These are phyloP conservation scores for Dendrobium huoshanense DNA, from an alignment of 106 monocot genomes.

Conservation along the genomic window DNA sequence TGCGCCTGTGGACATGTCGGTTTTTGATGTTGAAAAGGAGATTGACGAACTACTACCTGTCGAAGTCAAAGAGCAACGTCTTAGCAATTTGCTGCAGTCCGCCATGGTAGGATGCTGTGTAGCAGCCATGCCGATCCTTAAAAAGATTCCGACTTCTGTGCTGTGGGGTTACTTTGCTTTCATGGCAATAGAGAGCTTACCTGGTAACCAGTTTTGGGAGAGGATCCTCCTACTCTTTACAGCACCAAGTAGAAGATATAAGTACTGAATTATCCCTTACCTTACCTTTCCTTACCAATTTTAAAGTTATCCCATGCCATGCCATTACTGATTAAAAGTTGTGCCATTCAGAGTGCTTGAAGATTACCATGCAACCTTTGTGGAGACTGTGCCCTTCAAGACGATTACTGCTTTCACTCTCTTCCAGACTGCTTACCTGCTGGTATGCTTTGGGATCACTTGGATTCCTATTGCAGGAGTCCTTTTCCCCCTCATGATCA, in stretches of 20 bases:
- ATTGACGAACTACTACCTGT: constrained; percentile 77
- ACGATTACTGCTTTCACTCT: constrained; percentile 59
- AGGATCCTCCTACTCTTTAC: constrained; percentile 81
- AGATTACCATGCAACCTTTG: constrained; percentile 74
- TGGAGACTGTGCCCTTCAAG: constrained; percentile 84
- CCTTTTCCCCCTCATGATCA: constrained; percentile 80
- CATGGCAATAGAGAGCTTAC: constrained; percentile 92
- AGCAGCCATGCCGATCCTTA: constrained; percentile 77
- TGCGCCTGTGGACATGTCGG: constrained; percentile 63
- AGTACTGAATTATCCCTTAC: constrained; percentile 22
- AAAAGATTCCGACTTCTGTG: constrained; percentile 74
- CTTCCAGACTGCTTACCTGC: constrained; percentile 60
- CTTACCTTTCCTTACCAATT: not conserved
- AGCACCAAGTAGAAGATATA: constrained; percentile 75
- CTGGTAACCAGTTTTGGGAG: constrained; percentile 96
- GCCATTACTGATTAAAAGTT: not conserved
- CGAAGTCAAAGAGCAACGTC: constrained; percentile 76
- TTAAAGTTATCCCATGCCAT: not conserved
- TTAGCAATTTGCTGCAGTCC: constrained; percentile 71
- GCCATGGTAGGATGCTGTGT: constrained; percentile 68
- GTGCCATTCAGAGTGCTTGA: constrained; percentile 55
- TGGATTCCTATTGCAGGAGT: constrained; percentile 83
- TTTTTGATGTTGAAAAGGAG: constrained; percentile 83
- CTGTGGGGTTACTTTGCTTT: constrained; percentile 89
- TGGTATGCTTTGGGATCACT: constrained; percentile 71